Conservation (phyloP, 495 filamentous ascomycete genomes). For the Neurospora sp. region DNA sequence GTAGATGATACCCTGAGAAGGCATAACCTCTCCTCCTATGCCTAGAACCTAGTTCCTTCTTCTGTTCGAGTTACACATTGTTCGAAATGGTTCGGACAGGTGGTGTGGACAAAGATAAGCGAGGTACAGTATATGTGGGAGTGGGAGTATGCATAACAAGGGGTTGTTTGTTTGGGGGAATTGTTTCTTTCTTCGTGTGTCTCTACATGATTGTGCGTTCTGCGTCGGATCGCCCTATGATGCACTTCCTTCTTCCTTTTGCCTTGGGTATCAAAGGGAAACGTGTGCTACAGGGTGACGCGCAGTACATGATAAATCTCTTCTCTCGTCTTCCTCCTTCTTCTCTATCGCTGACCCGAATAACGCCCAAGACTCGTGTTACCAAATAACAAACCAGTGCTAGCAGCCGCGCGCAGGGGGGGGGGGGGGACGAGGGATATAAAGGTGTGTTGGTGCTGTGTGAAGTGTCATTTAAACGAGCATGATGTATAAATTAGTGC, state of each 20-base stretch:
- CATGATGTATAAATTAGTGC: slow-evolving; percentile 17
- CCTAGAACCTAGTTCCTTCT: neutral
- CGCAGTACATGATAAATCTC: slow-evolving; percentile 21
- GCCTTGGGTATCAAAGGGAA: neutral
- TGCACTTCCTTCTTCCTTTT: neutral
- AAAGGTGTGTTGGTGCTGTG: slow-evolving; percentile 1
- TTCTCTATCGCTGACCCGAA: slow-evolving; percentile 3
- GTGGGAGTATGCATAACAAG: neutral
- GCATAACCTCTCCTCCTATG: neutral
- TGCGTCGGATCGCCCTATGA: neutral
- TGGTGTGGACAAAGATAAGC: neutral
- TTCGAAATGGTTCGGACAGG: neutral
- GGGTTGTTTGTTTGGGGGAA: neutral
- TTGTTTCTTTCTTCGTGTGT: neutral
- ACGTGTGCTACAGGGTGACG: neutral
- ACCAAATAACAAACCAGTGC: slow-evolving; percentile 13
- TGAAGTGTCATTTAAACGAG: slow-evolving; percentile 19
- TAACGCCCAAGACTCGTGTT: neutral
- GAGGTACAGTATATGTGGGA: neutral
- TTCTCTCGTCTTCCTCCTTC: slow-evolving; percentile 17
- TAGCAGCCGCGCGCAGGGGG: slow-evolving; percentile 9
- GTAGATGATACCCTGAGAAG: neutral
- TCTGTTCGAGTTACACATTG: neutral
- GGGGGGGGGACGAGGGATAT: slow-evolving; percentile 6
- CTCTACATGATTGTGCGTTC: neutral